phyloP scores from a whole-genome alignment of 257 asterid species.

The Solanum dulcamara region DNA sequence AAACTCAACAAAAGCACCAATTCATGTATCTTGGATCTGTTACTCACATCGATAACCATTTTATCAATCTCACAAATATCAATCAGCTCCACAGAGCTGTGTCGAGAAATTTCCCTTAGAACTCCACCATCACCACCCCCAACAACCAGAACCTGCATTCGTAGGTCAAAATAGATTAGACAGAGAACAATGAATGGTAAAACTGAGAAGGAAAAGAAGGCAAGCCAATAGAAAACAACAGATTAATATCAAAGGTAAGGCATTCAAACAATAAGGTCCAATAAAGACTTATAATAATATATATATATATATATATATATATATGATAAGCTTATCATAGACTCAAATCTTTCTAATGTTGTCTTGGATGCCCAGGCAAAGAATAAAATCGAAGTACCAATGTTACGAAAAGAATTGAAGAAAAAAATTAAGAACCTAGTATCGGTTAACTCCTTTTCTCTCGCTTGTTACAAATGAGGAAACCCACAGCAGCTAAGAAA shows the following conservation, averaged over 20 bases:
- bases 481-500: background rate
- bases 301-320: background rate
- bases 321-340: background rate
- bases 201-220: background rate
- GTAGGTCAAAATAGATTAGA: background rate
- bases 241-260: background rate
- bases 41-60: slow-evolving; percentile 91
- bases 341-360: background rate
- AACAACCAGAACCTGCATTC: slow-evolving; percentile 81
- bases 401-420: background rate
- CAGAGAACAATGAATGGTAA: background rate
- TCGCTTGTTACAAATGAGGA: background rate
- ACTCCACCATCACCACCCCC: slow-evolving; percentile 99
- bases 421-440: background rate
- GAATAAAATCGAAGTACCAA: background rate
- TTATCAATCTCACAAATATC: slow-evolving; percentile 96
- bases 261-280: background rate
- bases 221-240: background rate
- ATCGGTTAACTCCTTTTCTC: background rate
- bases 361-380: background rate
- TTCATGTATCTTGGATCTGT: background rate
- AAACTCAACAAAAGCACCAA: background rate
- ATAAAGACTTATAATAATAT: background rate
- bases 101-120: slow-evolving; percentile 87
- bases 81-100: slow-evolving; percentile 73